Base-by-base conservation (phyloP, 768 basidiomycete species). In the Leccinum disarticulatum region DNA sequence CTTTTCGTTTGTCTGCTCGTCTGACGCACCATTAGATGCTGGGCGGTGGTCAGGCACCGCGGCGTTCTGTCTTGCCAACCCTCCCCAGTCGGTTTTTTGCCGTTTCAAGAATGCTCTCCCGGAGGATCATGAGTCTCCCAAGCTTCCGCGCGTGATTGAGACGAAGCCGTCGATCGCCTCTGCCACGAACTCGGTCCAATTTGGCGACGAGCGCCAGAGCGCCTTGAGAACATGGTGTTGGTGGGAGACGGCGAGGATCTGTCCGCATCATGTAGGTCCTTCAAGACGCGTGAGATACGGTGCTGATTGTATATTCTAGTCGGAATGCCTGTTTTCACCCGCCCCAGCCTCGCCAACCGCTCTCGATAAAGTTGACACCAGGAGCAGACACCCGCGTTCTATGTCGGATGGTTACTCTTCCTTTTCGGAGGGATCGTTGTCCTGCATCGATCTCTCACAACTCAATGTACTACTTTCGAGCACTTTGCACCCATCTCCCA, bases 11-110 rank as follows among this genome's bases (percentile, higher is more conserved):
- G 2, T 28, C 57, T 30, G 52, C 22, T 56, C 61, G 11, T 27
- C 55, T 59, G 28, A 59, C 43, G 27, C 9, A 50, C n/a, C 6
- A 41, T 1, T 61, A 90, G 87, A 91, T 93, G 90, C 75, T 92
- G 35, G 90, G 87, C 52, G 91, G 89, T 55, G 90, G 87, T 3
- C 87, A 84, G 55, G 84, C 89, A 54, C 84, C 87, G 31, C 84
- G 90, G 33, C 75, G 79, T 13, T 91, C 91, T 0, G 76, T 90
- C 22, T 61, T 0, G n/a, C 55, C 13, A 65, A 71, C 52, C 70
- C 66, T 49, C 71, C 71, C 0, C 64, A 68, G 47, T 67, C 67
- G 0, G 73, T 74, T 9, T 74, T 81, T n/a, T 76, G 73, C 47
- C 56, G 77, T 73, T 56, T 80, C 75, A 67, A 67, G 61, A 62